Base-by-base conservation (phyloP, 495 filamentous ascomycete genomes). In the Penicillium tannophilum region DNA sequence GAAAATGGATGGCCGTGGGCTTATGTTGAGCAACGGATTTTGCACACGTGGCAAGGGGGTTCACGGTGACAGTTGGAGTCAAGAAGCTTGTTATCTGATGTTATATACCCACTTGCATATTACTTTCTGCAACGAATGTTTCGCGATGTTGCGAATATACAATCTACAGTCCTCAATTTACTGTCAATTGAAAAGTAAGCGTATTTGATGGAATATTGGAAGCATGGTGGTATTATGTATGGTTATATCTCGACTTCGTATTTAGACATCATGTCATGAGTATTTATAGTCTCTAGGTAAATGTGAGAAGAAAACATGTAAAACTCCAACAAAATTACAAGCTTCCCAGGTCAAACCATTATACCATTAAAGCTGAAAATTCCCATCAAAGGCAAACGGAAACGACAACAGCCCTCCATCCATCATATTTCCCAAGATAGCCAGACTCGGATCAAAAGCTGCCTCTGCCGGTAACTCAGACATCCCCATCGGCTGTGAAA, bases 391-490 rank as follows among this genome's bases (percentile, higher is more conserved):
- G n/a, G 65, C 41, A 35, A 73, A 60, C 19, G 75, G 72, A 28
- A 78, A 64, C 11, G 67, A 65, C 33, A 75, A 71, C 16, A 78
- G 45, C 11, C 70, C 70, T 46, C 76, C 73, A 8, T 75, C 76
- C 48, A 78, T 52, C 64, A 78, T 71, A 52, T 55, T 73, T 3
- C 65, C 72, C 54, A 79, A 39, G n/a, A 64, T 62, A 19, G 70
- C 67, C 33, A 77, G 50, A 35, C 72, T 63, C 24, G 73, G 57
- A 20, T 70, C 63, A 33, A 72, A 68, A 1, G 55, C 44, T 24
- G 69, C 59, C 0, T 71, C 66, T 1, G 63, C 16, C 16, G 39
- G 14, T 17, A 41, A 41, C 16, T 41, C 54, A 3, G 43, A 7
- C 41, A 75, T 66, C 24, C 54, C 68, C 64, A 59, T 64, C 46